Percentiles rank a stretch among this genome's conserved stretches.
phyloP scores from a whole-genome alignment of 1,139 yeast species.

The Scheffersomyces segobiensis region DNA sequence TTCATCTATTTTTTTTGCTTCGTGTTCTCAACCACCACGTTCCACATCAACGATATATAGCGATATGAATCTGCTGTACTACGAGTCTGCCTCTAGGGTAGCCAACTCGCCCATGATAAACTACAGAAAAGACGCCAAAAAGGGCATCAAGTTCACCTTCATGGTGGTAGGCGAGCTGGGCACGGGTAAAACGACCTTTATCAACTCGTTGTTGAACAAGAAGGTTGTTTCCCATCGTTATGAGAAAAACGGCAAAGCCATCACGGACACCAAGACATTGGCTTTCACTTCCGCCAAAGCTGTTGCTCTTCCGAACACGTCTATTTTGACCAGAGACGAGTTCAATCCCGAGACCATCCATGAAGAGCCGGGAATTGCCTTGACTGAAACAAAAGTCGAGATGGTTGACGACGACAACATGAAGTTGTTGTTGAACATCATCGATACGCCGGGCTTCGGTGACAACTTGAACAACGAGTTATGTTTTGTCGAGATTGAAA shows the following conservation, averaged over 20 bases:
- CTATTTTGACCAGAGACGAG: conserved; percentile 41
- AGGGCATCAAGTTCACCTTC: conserved; percentile 70
- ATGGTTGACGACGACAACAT: conserved; percentile 77
- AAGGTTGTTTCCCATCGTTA: conserved; percentile 61
- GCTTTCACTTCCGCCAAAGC: conserved; percentile 50
- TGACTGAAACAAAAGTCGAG: conserved; percentile 70
- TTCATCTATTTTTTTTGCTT: neutral
- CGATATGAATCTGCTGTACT: conserved; percentile 29
- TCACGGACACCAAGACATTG: conserved; percentile 47
- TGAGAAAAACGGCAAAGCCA: conserved; percentile 26
- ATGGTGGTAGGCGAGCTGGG: conserved; percentile 32
- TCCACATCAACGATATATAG: neutral
- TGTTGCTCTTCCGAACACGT: conserved; percentile 50
- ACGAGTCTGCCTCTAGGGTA: conserved; percentile 36
- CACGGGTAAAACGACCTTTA: conserved; percentile 28
- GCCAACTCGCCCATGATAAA: conserved; percentile 48
- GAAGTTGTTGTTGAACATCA: conserved; percentile 58
- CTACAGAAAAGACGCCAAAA: conserved; percentile 71
- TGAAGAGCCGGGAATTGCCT: conserved; percentile 61
- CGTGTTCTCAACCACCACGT: neutral
- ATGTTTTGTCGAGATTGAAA: conserved; percentile 68
- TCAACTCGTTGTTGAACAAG: conserved; percentile 59
- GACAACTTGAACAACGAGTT: conserved; percentile 64
- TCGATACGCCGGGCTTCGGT: conserved; percentile 82
- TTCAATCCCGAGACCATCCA: conserved; percentile 46